phyloP scores from a whole-genome alignment of 306 rosid genomes.

The Luffa aegyptiaca region DNA sequence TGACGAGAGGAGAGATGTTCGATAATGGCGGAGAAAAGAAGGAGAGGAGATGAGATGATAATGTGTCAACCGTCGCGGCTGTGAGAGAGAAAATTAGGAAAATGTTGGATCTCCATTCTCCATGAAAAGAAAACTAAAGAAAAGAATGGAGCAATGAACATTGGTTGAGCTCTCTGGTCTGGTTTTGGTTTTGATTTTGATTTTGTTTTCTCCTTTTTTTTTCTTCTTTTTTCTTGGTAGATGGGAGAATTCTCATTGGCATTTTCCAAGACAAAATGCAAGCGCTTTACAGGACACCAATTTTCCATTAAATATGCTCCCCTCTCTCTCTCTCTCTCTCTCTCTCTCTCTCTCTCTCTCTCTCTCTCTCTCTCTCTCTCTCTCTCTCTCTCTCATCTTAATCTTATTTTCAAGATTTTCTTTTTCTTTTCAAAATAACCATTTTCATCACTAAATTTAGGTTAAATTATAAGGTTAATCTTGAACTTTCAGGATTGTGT shows the following conservation, averaged over 20 bases:
- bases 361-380: too few species aligned
- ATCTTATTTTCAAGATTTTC: not conserved
- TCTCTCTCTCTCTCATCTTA: not conserved
- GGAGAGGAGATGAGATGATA: not conserved
- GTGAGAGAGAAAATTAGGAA: not conserved
- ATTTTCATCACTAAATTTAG: too few species aligned
- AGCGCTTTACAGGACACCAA: constrained; percentile 18
- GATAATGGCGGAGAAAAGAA: not conserved
- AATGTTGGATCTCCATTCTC: constrained; percentile 31
- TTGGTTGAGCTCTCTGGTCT: constrained; percentile 1
- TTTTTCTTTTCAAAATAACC: too few species aligned
- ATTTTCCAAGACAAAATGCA: constrained; percentile 26
- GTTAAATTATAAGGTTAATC: too few species aligned
- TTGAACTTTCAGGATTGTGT: too few species aligned
- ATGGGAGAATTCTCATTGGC: constrained; percentile 18
- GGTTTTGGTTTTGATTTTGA: not conserved
- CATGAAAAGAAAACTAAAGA: constrained; percentile 21
- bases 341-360: not conserved
- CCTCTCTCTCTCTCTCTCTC: not conserved
- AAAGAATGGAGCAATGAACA: constrained; percentile 17
- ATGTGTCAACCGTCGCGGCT: not conserved
- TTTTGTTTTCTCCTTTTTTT: constrained; percentile 7
- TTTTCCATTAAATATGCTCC: not conserved
- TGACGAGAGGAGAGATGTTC: not conserved
- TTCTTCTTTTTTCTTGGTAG: constrained; percentile 13